Percentiles rank a stretch among this genome's conserved stretches.
phyloP scores from a whole-genome alignment of 805 yeast species.

The Teunomyces stri region DNA sequence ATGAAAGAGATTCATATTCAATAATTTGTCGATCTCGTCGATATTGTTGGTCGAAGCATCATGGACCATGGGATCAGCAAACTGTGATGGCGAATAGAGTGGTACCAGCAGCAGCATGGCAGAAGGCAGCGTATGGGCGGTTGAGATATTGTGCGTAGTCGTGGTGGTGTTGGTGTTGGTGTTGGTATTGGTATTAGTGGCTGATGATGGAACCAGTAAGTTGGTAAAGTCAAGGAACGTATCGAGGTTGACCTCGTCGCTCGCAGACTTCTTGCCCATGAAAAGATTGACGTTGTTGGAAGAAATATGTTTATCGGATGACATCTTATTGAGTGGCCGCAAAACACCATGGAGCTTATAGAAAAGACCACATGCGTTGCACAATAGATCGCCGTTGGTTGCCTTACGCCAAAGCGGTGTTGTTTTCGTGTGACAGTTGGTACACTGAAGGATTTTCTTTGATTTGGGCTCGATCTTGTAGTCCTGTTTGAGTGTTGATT shows the following conservation, averaged over 20 bases:
- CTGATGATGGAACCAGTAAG: background rate
- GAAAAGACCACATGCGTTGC: conserved; percentile 47
- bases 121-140: conserved; percentile 3
- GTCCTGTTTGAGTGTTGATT: conserved; percentile 32
- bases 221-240: conserved; percentile 14
- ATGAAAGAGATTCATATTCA: conserved; percentile 39
- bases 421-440: conserved; percentile 43
- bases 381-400: conserved; percentile 40
- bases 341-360: conserved; percentile 45
- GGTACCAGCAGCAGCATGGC: conserved; percentile 1
- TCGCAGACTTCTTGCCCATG: conserved; percentile 1
- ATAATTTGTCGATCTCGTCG: conserved; percentile 40
- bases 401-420: conserved; percentile 47
- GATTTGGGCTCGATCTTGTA: conserved; percentile 9
- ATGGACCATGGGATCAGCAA: background rate
- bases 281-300: conserved; percentile 1
- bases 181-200: background rate
- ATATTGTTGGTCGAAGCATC: conserved; percentile 12
- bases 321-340: conserved; percentile 33
- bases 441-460: conserved; percentile 26
- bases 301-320: conserved; percentile 1
- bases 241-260: conserved; percentile 15
- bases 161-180: background rate
- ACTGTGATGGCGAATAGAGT: background rate
- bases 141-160: background rate